phyloP scores from a whole-genome alignment of 2,329 filamentous ascomycete genomes.

The Beauveria caledonica region DNA sequence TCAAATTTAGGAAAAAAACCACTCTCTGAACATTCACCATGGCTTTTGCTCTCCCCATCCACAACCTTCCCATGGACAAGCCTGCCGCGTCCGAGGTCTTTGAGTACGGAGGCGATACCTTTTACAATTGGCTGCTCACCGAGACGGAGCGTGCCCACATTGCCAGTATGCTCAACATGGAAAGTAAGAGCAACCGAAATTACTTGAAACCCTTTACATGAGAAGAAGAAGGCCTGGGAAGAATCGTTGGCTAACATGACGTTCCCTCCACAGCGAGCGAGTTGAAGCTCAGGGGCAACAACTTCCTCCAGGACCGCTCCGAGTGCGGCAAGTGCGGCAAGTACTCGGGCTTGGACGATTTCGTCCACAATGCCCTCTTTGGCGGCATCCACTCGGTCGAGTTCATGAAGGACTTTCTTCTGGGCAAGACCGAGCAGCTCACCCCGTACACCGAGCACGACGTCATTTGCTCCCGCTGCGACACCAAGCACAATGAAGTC shows the following conservation, averaged over 20 bases:
- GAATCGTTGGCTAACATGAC: neutral
- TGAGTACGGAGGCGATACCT: neutral
- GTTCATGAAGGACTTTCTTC: constrained; percentile 7
- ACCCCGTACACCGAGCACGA: constrained; percentile 3
- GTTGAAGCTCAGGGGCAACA: neutral
- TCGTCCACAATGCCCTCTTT: constrained; percentile 11
- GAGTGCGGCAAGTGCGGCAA: constrained; percentile 9
- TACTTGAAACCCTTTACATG: neutral
- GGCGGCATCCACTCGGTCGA: constrained; percentile 8
- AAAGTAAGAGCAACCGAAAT: neutral
- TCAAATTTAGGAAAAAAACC: neutral
- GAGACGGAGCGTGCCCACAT: constrained; percentile 7
- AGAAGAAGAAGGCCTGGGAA: neutral
- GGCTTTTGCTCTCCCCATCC: neutral
- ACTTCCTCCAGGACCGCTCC: constrained; percentile 6
- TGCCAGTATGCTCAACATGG: constrained; percentile 6
- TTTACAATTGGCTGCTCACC: constrained; percentile 1
- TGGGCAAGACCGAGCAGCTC: neutral
- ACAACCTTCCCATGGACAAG: neutral
- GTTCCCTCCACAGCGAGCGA: neutral
- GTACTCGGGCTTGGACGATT: constrained; percentile 8
- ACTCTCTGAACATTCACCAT: neutral
- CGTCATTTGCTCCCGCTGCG: constrained; percentile 5
- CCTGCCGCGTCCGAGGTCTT: neutral
- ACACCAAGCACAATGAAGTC: neutral